phyloP scores from a whole-genome alignment of 2,329 filamentous ascomycete genomes.

The Seiridium unicorne region DNA sequence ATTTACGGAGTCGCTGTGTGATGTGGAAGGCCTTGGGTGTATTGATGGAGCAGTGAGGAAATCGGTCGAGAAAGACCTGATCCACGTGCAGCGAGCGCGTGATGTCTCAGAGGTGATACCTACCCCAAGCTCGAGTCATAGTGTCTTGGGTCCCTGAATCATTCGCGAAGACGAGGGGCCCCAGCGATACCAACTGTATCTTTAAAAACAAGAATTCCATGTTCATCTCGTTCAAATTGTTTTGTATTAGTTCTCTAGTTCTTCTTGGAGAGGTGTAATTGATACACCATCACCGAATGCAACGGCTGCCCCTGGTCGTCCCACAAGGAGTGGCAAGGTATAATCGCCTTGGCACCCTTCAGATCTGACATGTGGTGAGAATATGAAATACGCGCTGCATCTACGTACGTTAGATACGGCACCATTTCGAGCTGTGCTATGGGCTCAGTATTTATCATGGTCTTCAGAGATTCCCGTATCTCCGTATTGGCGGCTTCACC shows the following conservation, averaged over 20 bases:
- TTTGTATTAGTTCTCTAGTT: background rate
- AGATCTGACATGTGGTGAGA: too few species aligned
- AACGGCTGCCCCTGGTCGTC: background rate
- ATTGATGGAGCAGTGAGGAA: constrained; percentile 26
- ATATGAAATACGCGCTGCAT: background rate
- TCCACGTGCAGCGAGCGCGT: too few species aligned
- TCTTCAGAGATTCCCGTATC: background rate
- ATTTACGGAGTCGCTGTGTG: constrained; percentile 34
- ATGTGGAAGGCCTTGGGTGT: constrained; percentile 39
- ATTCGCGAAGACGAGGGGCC: too few species aligned
- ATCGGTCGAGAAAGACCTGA: too few species aligned
- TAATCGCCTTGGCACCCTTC: background rate
- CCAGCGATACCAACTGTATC: too few species aligned
- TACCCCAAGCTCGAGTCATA: too few species aligned
- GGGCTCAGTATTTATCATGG: background rate
- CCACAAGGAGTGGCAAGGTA: constrained; percentile 2
- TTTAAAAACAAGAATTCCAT: too few species aligned
- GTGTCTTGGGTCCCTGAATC: too few species aligned
- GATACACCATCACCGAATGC: background rate
- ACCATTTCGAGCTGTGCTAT: background rate
- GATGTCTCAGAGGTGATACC: too few species aligned
- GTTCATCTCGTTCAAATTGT: background rate
- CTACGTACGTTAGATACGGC: background rate
- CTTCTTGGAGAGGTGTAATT: background rate
- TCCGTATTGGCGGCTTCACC: background rate